Percentiles rank a stretch among this genome's conserved stretches.
phyloP scores from a whole-genome alignment of 768 basidiomycete species.

The Polyporus arcularius region DNA sequence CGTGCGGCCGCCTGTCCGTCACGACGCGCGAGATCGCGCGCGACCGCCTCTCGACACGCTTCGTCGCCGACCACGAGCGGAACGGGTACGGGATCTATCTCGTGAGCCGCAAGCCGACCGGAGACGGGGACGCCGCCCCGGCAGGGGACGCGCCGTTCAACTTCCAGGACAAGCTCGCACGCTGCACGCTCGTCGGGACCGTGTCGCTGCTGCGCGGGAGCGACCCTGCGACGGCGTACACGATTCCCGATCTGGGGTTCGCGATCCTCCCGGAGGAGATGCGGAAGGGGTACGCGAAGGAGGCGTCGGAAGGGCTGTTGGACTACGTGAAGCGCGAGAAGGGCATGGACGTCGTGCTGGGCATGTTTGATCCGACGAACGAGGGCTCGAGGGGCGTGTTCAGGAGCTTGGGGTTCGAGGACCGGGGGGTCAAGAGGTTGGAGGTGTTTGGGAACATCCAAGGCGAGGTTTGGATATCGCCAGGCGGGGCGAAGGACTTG shows the following conservation, averaged over 20 bases:
- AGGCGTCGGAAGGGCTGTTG: neutral
- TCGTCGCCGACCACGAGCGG: neutral
- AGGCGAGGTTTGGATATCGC: neutral
- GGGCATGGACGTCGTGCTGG: neutral
- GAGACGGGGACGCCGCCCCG: neutral
- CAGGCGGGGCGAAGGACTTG: neutral
- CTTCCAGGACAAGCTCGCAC: neutral
- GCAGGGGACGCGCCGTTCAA: neutral
- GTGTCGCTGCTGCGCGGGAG: neutral
- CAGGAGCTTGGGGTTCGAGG: neutral
- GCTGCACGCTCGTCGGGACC: neutral
- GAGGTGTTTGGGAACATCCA: neutral
- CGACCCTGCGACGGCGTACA: neutral
- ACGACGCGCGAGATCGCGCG: neutral
- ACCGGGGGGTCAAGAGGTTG: neutral
- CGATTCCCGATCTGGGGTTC: neutral
- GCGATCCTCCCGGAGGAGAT: conserved; percentile 1
- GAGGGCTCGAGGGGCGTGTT: neutral
- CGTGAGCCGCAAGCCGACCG: neutral
- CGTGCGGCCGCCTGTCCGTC: neutral
- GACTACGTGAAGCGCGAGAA: neutral
- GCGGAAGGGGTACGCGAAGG: conserved; percentile 2
- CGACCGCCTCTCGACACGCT: neutral
- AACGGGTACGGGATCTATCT: neutral
- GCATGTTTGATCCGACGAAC: neutral